Base-by-base conservation (phyloP, 768 basidiomycete genomes). In the Suillus spraguei region DNA sequence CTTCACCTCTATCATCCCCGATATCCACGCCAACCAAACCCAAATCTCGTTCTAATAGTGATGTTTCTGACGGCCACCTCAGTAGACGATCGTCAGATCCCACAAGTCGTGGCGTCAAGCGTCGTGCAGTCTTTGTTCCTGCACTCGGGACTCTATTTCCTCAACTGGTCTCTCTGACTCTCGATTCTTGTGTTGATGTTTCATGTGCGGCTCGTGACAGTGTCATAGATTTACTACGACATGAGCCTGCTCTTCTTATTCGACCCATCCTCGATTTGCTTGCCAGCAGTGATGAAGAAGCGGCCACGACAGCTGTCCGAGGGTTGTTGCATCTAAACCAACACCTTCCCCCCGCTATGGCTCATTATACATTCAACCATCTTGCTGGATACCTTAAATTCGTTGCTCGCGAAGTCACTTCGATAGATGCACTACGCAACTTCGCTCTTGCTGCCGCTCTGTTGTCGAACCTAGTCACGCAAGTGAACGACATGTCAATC, bases 401-500 rank as follows among this genome's bases (percentile, higher is more conserved):
- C 56, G 67, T 79, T 39, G 74, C 85, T 24, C 80, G 82, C 41
- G 79, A 84, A 50, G 64, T 74, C 5, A 83, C 83, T 1, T 72
- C 74, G 11, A 61, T 69, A 1, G 79, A 85, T 44, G 72, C 83
- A 13, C 76, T 90, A 17, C 74, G 75, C 35, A 80, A 82, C 42
- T 89, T 86, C 70, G 84, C 85, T 6, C 79, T 82, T 61, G 76
- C 80, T 13, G 72, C 87, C 7, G 85, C 90, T 1, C 69, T 87
- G n/a, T 74, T 92, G 38, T 79, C 89, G 5, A 81, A 80, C 39
- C 73, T 92, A 8, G 82, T 81, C 6, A 76, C 80, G 4, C 88
- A 90, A 72, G 90, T 94, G 66, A 86, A 85, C 68, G 87, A 87
- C 14, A 81, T 93, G 79, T 86, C 88, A 4, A 81, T 89, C 49